phyloP scores from a whole-genome alignment of 1,284 basidiomycete genomes.

The Mycena citricolor region DNA sequence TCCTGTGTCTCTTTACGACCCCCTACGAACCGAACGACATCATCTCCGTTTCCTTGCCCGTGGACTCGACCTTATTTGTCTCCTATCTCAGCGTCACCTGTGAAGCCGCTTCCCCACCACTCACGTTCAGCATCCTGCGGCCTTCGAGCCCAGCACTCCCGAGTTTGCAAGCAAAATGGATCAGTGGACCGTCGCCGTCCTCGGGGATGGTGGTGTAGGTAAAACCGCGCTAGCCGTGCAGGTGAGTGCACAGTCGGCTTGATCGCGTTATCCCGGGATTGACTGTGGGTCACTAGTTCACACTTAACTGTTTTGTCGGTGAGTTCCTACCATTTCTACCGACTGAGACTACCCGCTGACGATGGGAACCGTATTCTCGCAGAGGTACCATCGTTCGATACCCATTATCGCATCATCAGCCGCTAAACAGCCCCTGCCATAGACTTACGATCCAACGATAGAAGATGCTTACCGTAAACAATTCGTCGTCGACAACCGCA shows the following conservation, averaged over 20 bases:
- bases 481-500: constrained; percentile 86
- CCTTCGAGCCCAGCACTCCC: constrained; percentile 28
- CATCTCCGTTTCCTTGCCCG: constrained; percentile 3
- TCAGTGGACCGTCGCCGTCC: constrained; percentile 90
- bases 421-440: constrained; percentile 18
- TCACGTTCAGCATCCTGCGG: too few relatives aligned
- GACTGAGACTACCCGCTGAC: constrained; percentile 23
- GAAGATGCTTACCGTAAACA: constrained; percentile 95
- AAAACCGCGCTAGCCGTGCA: constrained; percentile 97
- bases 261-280: constrained; percentile 15
- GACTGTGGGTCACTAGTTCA: constrained; percentile 59
- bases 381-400: constrained; percentile 21
- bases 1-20: constrained; percentile 16
- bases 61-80: too few relatives aligned
- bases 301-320: constrained; percentile 92
- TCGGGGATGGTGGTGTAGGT: constrained; percentile 97
- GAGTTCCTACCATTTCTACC: constrained; percentile 28
- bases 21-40: constrained; percentile 16
- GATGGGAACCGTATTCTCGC: constrained; percentile 10
- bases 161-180: constrained; percentile 59
- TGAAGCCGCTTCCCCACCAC: neutral
- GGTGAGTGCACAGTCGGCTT: constrained; percentile 45
- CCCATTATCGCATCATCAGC: constrained; percentile 20
- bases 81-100: constrained; percentile 12
- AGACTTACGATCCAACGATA: constrained; percentile 92